Evolutionary conservation across 2,329 filamentous ascomycete genomes (phyloP).

Genomic region (Botrytis paeoniae): DNA sequence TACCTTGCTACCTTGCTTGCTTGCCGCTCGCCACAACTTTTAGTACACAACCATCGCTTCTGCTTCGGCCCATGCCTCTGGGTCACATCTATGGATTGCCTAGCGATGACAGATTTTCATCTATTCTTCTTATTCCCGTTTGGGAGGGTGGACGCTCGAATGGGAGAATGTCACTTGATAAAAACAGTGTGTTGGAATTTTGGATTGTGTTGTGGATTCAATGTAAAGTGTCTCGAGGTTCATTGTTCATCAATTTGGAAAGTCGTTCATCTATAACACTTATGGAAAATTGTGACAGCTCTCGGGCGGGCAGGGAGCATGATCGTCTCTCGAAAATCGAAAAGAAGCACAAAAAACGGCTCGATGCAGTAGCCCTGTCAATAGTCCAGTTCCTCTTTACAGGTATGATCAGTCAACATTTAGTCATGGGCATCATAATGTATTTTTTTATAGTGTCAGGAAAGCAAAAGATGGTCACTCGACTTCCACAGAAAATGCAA

Average conservation of each 20-base stretch:
- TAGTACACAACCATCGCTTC: conserved; percentile 12
- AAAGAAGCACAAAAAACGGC: conserved; percentile 10
- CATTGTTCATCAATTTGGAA: neutral
- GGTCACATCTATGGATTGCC: neutral
- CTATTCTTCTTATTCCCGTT: neutral
- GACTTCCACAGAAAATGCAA: neutral
- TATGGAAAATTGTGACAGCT: neutral
- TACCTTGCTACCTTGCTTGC: neutral
- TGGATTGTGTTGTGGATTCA: neutral
- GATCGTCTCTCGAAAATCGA: conserved; percentile 7
- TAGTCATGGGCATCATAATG: neutral
- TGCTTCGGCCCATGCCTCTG: conserved; percentile 20
- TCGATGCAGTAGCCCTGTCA: conserved; percentile 10
- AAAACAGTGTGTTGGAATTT: neutral
- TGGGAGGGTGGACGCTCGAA: neutral
- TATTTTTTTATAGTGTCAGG: neutral
- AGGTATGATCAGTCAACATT: conserved; percentile 5
- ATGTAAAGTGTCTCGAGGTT: neutral
- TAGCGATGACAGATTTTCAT: neutral
- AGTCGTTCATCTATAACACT: neutral
- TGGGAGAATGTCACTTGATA: neutral
- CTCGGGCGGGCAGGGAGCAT: neutral
- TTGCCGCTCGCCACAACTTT: conserved; percentile 11
- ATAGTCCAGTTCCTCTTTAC: conserved; percentile 3
- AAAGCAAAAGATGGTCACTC: neutral